A percentile compares a stretch with the other conserved stretches of the same genome.
Conservation (phyloP, 805 yeast species). For the Schizosaccharomyces octosporus region DNA sequence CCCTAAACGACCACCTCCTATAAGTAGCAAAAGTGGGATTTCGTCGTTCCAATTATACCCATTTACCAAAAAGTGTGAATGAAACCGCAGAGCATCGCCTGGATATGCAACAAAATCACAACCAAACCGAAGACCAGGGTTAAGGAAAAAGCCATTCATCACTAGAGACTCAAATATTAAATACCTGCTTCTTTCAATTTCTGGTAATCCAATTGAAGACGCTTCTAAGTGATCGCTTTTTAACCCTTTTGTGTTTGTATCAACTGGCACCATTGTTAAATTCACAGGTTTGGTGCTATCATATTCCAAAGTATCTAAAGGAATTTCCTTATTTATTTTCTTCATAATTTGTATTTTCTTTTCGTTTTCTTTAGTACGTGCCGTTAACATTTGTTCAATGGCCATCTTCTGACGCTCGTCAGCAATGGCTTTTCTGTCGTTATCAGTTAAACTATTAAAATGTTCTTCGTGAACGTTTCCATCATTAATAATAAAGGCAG, state of each 20-base stretch:
- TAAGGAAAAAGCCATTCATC: constrained; percentile 25
- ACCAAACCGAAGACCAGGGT: constrained; percentile 83
- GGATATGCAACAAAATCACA: constrained; percentile 77
- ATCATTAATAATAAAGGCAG: constrained; percentile 21
- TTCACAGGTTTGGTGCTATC: not conserved
- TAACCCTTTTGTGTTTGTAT: not conserved
- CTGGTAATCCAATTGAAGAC: not conserved
- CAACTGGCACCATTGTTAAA: not conserved
- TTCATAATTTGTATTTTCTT: not conserved
- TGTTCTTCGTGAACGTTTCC: constrained; percentile 12
- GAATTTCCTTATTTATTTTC: not conserved
- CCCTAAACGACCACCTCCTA: constrained; percentile 75
- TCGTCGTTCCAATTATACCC: constrained; percentile 25
- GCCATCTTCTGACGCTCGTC: constrained; percentile 6
- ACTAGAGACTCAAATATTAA: not conserved
- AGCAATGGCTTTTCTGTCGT: constrained; percentile 6
- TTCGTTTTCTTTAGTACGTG: not conserved
- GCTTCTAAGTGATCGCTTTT: too few species aligned
- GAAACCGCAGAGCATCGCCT: constrained; percentile 79
- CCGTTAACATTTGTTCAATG: constrained; percentile 5
- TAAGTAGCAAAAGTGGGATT: constrained; percentile 31
- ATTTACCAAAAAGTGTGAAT: constrained; percentile 58
- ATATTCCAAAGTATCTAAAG: not conserved
- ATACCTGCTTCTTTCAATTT: not conserved
- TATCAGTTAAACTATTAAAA: constrained; percentile 4